Evolutionary conservation across 2,329 filamentous ascomycete species (phyloP), one percentile per base, ranked within the genome.

Genomic region (Botrytis tulipae): DNA sequence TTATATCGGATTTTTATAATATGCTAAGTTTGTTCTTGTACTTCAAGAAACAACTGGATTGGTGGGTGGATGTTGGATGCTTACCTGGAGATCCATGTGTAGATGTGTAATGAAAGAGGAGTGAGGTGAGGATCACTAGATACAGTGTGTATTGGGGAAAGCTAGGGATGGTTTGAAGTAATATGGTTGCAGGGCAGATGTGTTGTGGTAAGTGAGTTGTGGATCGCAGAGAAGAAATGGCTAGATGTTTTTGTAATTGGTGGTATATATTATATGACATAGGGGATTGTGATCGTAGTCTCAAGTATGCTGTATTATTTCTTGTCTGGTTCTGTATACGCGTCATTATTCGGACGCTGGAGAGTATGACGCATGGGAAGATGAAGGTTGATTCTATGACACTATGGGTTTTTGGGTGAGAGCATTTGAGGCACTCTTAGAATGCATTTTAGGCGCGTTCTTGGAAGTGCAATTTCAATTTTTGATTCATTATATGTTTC

Each of bases 41-140:
- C 12, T 42, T 14, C 2, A 3, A 5, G 46, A 4, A 25, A 0
- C 0, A 10, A 25, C 4, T 48, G 20, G 8, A 10, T 48, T 44
- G 40, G 40, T 42, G 40, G 12, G 12, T 18, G 20, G 44, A 10
- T 48, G 46, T 37, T 37, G 35, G 35, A 37, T 37, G 35, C 35
- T 9, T 37, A 37, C 35, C 35, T 44, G 42, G 16, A 44, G 42
- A 44, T n/a, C n/a, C n/a, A n/a, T 42, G 2, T 22, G 44, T 0
- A 22, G 20, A 46, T 12, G 46, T 48, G 46, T 22, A 25, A 48
- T 48, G 20, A 8, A 48, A 22, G 46, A 25, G 9, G 46, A 12
- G 7, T 7, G 18, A 48, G 46, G 8, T 4, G 20, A 48, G 3
- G 20, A 48, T 22, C 3, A 22, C 4, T 22, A 10, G 20, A 22